phyloP scores from a whole-genome alignment of 805 yeast species.

The Cyberlindnera sargentensis region DNA sequence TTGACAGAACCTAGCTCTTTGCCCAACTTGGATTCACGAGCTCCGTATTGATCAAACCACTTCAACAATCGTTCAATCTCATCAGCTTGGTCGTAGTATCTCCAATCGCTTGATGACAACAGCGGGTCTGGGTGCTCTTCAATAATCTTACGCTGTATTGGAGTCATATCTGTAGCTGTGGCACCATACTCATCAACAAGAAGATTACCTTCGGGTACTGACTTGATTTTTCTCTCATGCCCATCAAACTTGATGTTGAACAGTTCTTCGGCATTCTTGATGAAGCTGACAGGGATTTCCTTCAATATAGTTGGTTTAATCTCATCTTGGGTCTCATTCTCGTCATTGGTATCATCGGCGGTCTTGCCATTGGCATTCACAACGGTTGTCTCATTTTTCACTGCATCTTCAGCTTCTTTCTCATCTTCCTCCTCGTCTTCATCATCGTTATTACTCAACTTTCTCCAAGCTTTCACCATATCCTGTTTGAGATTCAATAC shows the following conservation, averaged over 20 bases:
- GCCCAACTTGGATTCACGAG: slow-evolving; percentile 56
- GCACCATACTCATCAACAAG: slow-evolving; percentile 34
- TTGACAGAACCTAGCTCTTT: slow-evolving; percentile 52
- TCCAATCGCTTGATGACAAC: slow-evolving; percentile 54
- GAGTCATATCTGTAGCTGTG: slow-evolving; percentile 14
- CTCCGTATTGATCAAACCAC: slow-evolving; percentile 77
- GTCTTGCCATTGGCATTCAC: slow-evolving; percentile 2
- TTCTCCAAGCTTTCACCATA: slow-evolving; percentile 24
- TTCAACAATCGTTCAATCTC: slow-evolving; percentile 47
- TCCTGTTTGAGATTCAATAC: slow-evolving; percentile 27
- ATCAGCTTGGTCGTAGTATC: slow-evolving; percentile 54
- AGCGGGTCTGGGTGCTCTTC: slow-evolving; percentile 62
- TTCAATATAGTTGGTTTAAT: slow-evolving; percentile 3
- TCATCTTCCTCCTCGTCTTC: slow-evolving; percentile 22
- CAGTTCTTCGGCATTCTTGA: slow-evolving; percentile 13
- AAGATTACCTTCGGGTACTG: slow-evolving; percentile 34
- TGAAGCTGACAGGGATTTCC: slow-evolving; percentile 18
- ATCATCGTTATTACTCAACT: slow-evolving; percentile 5
- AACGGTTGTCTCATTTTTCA: not conserved
- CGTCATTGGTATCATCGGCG: slow-evolving; percentile 19
- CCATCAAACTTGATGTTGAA: slow-evolving; percentile 21
- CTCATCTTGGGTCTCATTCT: slow-evolving; percentile 21
- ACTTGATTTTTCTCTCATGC: slow-evolving; percentile 51
- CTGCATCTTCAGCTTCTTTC: not conserved
- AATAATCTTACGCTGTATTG: slow-evolving; percentile 49